These are phyloP conservation scores for Crucihimalaya himalaica DNA, from an alignment of 345 rosid genomes.

Conservation along the genomic window DNA sequence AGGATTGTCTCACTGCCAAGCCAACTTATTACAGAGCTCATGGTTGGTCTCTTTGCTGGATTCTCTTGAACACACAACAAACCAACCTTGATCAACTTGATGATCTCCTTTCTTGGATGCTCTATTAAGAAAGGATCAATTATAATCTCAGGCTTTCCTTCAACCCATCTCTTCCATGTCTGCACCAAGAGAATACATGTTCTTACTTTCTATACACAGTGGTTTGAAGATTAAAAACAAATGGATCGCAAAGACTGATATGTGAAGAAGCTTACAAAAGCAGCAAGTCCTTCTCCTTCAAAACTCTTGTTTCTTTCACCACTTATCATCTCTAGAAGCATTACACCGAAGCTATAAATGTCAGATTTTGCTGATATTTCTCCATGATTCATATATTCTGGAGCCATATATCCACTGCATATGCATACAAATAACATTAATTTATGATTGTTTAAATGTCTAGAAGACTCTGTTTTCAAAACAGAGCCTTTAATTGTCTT, in stretches of 20 bases:
- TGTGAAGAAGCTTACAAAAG: conserved; percentile 31
- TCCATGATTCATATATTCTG: conserved; percentile 45
- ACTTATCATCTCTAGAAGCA: conserved; percentile 39
- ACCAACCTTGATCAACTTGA: conserved; percentile 43
- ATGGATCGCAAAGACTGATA: conserved; percentile 22
- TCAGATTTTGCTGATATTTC: conserved; percentile 50
- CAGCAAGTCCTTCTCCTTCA: conserved; percentile 31
- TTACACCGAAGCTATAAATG: conserved; percentile 51
- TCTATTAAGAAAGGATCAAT: conserved; percentile 39
- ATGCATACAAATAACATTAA: neutral
- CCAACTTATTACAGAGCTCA: conserved; percentile 46
- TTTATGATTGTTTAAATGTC: neutral
- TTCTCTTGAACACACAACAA: conserved; percentile 55
- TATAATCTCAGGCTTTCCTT: conserved; percentile 43
- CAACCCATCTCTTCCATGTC: conserved; percentile 61
- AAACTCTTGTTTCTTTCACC: conserved; percentile 30
- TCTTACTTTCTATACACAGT: neutral
- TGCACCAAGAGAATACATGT: conserved; percentile 1
- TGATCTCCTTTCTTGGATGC: conserved; percentile 11
- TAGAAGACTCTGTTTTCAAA: neutral
- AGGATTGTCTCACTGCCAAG: conserved; percentile 41
- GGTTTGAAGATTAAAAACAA: neutral
- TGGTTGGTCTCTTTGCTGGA: conserved; percentile 45
- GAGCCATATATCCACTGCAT: conserved; percentile 59
- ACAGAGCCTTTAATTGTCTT: neutral